Percentiles rank a stretch among this genome's conserved stretches.
phyloP scores from a whole-genome alignment of 75 land plant species.

The Isoetes taiwanensis region DNA sequence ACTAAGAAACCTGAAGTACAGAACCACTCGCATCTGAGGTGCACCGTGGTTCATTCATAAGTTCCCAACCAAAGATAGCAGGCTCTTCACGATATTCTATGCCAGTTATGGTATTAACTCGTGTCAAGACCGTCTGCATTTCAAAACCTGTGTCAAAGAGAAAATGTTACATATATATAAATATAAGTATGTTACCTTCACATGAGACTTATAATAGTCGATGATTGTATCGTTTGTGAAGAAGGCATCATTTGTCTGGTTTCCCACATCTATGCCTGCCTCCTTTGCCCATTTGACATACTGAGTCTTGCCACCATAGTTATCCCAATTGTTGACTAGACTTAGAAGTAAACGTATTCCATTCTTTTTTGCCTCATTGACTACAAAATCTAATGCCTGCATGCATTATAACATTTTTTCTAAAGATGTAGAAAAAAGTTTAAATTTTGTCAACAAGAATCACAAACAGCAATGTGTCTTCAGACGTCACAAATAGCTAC shows the following conservation, averaged over 20 bases:
- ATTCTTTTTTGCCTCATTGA: conserved; percentile 52
- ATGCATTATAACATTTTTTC: too few species aligned
- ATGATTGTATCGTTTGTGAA: conserved; percentile 30
- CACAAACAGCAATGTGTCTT: too few species aligned
- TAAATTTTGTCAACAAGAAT: too few species aligned
- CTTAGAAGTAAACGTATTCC: conserved; percentile 66
- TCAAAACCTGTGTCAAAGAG: too few species aligned
- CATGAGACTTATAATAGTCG: conserved; percentile 35
- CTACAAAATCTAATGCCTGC: conserved; percentile 83
- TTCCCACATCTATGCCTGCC: conserved; percentile 29
- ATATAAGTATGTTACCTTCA: too few species aligned
- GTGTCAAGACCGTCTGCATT: conserved; percentile 44
- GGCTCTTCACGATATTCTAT: conserved; percentile 57
- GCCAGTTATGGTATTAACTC: conserved; percentile 52
- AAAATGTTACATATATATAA: too few species aligned
- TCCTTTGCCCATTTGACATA: conserved; percentile 77
- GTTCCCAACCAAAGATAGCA: conserved; percentile 78
- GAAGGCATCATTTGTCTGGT: conserved; percentile 31
- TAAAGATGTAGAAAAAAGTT: too few species aligned
- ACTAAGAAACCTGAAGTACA: conserved; percentile 51
- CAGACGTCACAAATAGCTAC: too few species aligned
- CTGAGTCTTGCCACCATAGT: conserved; percentile 72
- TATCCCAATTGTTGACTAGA: conserved; percentile 72
- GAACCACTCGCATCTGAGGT: conserved; percentile 36
- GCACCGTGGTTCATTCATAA: conserved; percentile 79